These are phyloP conservation scores for Saussurea involucrata DNA, from an alignment of 129 eudicot species.

Conservation along the genomic window DNA sequence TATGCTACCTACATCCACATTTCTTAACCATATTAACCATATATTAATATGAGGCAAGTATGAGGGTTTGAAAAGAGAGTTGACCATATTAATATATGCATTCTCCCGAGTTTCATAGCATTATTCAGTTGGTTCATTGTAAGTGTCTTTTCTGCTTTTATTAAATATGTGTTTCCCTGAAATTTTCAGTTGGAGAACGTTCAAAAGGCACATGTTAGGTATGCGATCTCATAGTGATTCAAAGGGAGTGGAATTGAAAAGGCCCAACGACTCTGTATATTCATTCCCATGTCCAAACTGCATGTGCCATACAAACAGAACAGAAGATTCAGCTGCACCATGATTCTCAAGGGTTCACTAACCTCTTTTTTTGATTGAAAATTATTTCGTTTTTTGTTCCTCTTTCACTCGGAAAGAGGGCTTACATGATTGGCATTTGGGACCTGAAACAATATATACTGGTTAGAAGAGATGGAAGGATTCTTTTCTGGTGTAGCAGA, in stretches of 20 bases:
- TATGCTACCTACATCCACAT: slow-evolving; percentile 29
- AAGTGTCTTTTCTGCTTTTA: not conserved
- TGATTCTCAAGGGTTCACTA: slow-evolving; percentile 37
- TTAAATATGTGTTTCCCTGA: not conserved
- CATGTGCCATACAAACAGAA: slow-evolving; percentile 83
- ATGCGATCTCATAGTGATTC: slow-evolving; percentile 87
- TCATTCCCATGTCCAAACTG: slow-evolving; percentile 98
- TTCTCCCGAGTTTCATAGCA: not conserved
- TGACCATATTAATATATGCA: not conserved
- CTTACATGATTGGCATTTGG: slow-evolving; percentile 20
- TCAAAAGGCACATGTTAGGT: slow-evolving; percentile 87
- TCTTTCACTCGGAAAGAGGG: slow-evolving; percentile 22
- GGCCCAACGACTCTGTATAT: slow-evolving; percentile 82
- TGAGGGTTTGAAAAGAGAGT: no score
- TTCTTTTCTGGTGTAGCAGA: not conserved
- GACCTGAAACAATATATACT: not conserved
- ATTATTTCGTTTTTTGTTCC: slow-evolving; percentile 62
- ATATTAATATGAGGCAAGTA: no score
- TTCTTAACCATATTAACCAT: no score
- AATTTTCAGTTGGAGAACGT: slow-evolving; percentile 74
- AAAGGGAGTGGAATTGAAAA: slow-evolving; percentile 79
- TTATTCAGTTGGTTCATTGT: not conserved
- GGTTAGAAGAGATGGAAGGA: not conserved
- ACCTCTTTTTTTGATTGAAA: slow-evolving; percentile 35
- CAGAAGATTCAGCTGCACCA: slow-evolving; percentile 55